Conservation (phyloP, 2,329 filamentous ascomycete species). For the Pseudopyrenochaeta lycopersici region DNA sequence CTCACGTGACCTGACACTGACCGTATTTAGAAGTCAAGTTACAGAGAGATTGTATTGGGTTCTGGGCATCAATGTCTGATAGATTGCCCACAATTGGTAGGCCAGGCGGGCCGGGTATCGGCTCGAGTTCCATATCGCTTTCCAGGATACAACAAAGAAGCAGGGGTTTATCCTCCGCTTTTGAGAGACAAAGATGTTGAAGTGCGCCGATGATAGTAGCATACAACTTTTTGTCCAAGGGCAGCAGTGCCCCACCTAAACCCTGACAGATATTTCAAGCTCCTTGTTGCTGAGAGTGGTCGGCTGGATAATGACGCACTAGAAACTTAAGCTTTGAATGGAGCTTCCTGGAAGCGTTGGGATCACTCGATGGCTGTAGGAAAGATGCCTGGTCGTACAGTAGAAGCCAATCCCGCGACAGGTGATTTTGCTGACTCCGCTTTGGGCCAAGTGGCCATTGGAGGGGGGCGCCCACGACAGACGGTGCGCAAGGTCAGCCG, state of each 20-base stretch:
- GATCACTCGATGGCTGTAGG: slow-evolving; percentile 12
- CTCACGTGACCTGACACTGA: slow-evolving; percentile 42
- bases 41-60: slow-evolving; percentile 64
- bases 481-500: slow-evolving; percentile 5
- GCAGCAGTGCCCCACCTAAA: slow-evolving; percentile 1
- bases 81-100: slow-evolving; percentile 73
- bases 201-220: background rate
- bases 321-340: slow-evolving; percentile 17
- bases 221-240: background rate
- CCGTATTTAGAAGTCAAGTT: slow-evolving; percentile 72
- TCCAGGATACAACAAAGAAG: background rate
- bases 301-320: slow-evolving; percentile 20
- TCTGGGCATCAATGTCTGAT: slow-evolving; percentile 67
- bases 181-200: background rate
- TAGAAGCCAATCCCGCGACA: slow-evolving; percentile 4
- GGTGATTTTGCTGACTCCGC: slow-evolving; percentile 21
- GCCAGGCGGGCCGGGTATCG: slow-evolving; percentile 70
- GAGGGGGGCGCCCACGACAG: slow-evolving; percentile 15
- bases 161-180: background rate
- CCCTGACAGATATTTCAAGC: slow-evolving; percentile 7
- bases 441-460: background rate
- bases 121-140: slow-evolving; percentile 39
- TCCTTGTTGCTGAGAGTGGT: slow-evolving; percentile 6
- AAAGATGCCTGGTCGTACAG: slow-evolving; percentile 35
- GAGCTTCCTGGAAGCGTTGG: slow-evolving; percentile 6